These are phyloP conservation scores for Spizellomyces sp. DNA, from an alignment of 192 early-diverging fungal species.

Conservation along the genomic window DNA sequence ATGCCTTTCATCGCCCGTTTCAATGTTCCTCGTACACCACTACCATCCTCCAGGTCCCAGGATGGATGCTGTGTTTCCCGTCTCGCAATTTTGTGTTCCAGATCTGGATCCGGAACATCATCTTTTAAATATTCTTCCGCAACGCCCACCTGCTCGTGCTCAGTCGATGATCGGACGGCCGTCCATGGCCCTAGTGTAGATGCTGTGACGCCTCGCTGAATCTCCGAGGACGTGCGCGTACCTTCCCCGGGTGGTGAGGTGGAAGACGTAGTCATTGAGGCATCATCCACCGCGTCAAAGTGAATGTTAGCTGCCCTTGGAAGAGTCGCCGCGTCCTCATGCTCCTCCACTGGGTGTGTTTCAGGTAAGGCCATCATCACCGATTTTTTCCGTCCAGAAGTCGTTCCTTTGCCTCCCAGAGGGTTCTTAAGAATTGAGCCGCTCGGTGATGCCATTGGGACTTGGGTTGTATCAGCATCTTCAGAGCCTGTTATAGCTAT, in stretches of 20 bases:
- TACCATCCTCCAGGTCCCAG: constrained; percentile 15
- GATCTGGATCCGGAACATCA: constrained; percentile 44
- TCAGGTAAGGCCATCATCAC: background rate
- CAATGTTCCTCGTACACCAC: constrained; percentile 9
- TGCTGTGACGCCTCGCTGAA: background rate
- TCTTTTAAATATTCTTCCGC: constrained; percentile 36
- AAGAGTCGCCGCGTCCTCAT: background rate
- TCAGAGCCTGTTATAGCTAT: too few relatives aligned
- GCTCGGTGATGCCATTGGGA: background rate
- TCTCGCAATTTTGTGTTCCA: constrained; percentile 22
- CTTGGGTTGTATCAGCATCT: background rate
- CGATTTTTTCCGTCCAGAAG: background rate
- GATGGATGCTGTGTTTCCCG: constrained; percentile 1
- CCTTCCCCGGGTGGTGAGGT: background rate
- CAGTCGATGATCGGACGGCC: background rate
- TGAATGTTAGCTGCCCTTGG: background rate
- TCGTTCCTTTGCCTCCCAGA: background rate
- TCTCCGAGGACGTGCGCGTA: background rate
- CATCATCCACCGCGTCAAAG: background rate
- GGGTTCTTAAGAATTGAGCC: constrained; percentile 18
- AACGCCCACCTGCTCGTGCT: constrained; percentile 8
- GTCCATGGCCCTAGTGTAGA: background rate
- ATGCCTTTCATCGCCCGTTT: constrained; percentile 17
- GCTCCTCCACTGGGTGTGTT: too few relatives aligned
- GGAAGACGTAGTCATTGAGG: too few relatives aligned